Percentiles rank a stretch among this genome's conserved stretches.
Evolutionary conservation across 768 basidiomycete species (phyloP).

Genomic region (Lactifluus echinatus): DNA sequence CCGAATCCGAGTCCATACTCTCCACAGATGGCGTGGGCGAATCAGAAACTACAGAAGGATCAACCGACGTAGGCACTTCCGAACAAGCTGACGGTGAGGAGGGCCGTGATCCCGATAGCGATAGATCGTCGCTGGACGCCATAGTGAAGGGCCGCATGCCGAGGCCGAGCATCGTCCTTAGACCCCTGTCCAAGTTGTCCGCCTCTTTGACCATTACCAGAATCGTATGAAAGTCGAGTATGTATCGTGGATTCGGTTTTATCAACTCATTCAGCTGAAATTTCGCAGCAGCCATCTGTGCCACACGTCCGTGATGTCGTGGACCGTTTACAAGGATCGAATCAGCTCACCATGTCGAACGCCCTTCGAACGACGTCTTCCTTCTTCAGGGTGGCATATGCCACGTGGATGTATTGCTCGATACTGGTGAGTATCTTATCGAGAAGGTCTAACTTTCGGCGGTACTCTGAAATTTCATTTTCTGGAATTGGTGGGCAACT

Average conservation of each 20-base stretch:
- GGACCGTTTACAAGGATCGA: neutral
- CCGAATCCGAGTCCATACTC: no score
- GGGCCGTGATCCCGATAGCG: no score
- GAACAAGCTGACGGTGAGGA: no score
- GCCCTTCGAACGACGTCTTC: conserved; percentile 1
- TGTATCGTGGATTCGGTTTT: conserved; percentile 12
- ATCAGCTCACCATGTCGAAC: conserved; percentile 6
- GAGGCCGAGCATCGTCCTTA: conserved; percentile 1
- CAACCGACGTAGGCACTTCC: no score
- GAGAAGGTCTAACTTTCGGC: conserved; percentile 14
- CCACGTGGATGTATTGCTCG: conserved; percentile 7
- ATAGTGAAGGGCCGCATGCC: neutral
- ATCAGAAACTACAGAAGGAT: no score
- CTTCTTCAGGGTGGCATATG: conserved; percentile 1
- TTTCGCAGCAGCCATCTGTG: conserved; percentile 11
- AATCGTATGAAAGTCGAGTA: conserved; percentile 19
- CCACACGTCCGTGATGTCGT: neutral
- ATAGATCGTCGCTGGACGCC: neutral
- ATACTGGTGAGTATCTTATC: conserved; percentile 1
- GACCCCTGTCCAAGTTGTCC: conserved; percentile 15
- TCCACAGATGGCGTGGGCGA: no score
- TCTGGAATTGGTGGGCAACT: neutral
- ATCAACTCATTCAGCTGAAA: conserved; percentile 10
- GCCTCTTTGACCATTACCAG: conserved; percentile 19
- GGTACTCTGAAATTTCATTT: conserved; percentile 8